These are phyloP conservation scores for Dalbergia cochinchinensis DNA, from an alignment of 306 rosid genomes.

Conservation along the genomic window DNA sequence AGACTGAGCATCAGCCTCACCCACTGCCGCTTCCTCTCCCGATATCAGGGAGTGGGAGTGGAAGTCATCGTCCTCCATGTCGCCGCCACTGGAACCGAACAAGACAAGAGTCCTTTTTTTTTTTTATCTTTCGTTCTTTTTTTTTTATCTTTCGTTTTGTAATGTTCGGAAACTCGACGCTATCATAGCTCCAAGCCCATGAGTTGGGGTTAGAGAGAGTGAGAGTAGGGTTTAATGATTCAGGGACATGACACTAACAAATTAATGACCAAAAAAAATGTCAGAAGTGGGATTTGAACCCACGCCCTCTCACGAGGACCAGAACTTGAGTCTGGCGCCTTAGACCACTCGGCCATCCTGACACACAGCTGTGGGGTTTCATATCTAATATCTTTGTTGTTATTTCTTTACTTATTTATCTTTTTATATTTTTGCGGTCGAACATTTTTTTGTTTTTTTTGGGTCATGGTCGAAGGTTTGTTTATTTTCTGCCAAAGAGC, in stretches of 20 bases:
- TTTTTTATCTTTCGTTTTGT: not conserved
- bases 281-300: no score
- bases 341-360: no score
- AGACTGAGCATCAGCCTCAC: not conserved
- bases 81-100: not conserved
- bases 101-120: no score
- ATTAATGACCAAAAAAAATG: no score
- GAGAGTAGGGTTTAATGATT: slow-evolving; percentile 12
- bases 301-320: no score
- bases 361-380: no score
- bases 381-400: no score
- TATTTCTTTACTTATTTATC: no score
- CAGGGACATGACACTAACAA: not conserved
- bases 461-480: no score
- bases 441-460: no score
- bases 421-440: no score
- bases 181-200: not conserved
- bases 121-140: not conserved
- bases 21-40: not conserved
- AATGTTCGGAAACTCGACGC: not conserved
- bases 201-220: not conserved
- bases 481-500: no score
- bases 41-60: not conserved
- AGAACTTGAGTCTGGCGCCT: not conserved
- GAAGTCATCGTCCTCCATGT: slow-evolving; percentile 25